phyloP scores from a whole-genome alignment of 2,329 filamentous ascomycete species.

The Cytospora mali region DNA sequence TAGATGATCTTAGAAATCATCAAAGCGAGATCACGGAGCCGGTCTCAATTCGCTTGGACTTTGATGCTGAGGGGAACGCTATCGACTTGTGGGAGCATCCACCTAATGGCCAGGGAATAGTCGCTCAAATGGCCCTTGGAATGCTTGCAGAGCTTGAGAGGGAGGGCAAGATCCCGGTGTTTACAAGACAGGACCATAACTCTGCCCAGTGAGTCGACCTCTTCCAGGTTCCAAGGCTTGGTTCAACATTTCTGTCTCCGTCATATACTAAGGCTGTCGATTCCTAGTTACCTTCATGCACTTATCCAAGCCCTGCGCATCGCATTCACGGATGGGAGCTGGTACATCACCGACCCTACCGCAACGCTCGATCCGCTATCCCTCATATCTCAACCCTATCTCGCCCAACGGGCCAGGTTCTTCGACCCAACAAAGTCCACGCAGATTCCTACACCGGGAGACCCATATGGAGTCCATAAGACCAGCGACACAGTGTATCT shows the following conservation, averaged over 20 bases:
- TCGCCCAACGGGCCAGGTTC: conserved; percentile 66
- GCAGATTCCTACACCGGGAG: conserved; percentile 67
- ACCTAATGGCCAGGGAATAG: conserved; percentile 92
- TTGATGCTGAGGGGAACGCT: conserved; percentile 42
- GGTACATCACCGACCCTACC: conserved; percentile 85
- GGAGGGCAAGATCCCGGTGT: conserved; percentile 70
- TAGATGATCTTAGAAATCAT: conserved; percentile 80
- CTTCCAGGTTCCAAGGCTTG: no score
- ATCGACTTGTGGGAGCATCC: conserved; percentile 93
- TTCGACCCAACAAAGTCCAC: conserved; percentile 64
- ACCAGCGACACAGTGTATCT: conserved; percentile 95
- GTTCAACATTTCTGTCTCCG: no score
- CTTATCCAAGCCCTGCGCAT: conserved; percentile 87
- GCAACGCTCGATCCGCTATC: conserved; percentile 38
- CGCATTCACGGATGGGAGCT: conserved; percentile 83
- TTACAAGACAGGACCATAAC: conserved; percentile 74
- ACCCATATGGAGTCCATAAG: conserved; percentile 50
- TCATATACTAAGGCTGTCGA: not conserved
- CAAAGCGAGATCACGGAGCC: conserved; percentile 50
- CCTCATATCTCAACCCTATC: conserved; percentile 71
- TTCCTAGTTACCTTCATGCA: conserved; percentile 63
- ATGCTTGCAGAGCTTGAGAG: conserved; percentile 85
- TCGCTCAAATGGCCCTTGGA: conserved; percentile 88
- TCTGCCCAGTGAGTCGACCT: conserved; percentile 59
- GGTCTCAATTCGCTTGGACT: conserved; percentile 15